Evolutionary conservation across 192 early-diverging fungal species (phyloP), one percentile per base, ranked within the genome.

Genomic region (Phycomyces nitens): DNA sequence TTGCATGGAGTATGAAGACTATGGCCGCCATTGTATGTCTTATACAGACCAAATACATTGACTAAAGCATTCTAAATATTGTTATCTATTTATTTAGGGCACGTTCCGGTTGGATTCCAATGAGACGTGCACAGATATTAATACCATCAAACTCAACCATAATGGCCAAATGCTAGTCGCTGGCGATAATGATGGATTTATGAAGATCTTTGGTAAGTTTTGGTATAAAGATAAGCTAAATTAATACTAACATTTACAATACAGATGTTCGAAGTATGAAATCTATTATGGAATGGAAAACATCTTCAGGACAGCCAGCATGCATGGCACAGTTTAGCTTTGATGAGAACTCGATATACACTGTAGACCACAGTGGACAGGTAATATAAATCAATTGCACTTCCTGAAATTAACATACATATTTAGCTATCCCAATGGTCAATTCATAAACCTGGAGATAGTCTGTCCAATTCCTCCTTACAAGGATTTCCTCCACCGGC

Each of bases 141-240:
- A 82, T 43, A 77, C 77, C n/a, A 64, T 84, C 1, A 75, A 79
- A 39, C 81, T 81, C 53, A 86, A 86, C 50, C 84, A 86, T 58
- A 86, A 86, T 64, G 84, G 84, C 11, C 81, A 84, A 54, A 68
- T 86, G 53, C 26, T 86, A 3, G 82, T 86, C 40, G 69, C 81
- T 21, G 79, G 82, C 0, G 83, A 84, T 64, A 71, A 68, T 26
- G 62, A 44, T 9, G 84, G 84, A 8, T 72, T 69, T 21, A 80
- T 86, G 52, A 70, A 65, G 9, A 73, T 86, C 39, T 81, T 82
- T 58, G 84, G 81, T 77, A 76, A 56, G 60, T 42, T 6, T 12
- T 56, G 12, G 22, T 12, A 24, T 16, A 16, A 21, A 51, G 26
- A 5, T 34, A 29, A 14, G 52, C 5, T 21, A 18, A 42, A 12